Evolutionary conservation across 2,329 filamentous ascomycete species (phyloP), one percentile per base, ranked within the genome.

Genomic region (Paecilomyces formosus): DNA sequence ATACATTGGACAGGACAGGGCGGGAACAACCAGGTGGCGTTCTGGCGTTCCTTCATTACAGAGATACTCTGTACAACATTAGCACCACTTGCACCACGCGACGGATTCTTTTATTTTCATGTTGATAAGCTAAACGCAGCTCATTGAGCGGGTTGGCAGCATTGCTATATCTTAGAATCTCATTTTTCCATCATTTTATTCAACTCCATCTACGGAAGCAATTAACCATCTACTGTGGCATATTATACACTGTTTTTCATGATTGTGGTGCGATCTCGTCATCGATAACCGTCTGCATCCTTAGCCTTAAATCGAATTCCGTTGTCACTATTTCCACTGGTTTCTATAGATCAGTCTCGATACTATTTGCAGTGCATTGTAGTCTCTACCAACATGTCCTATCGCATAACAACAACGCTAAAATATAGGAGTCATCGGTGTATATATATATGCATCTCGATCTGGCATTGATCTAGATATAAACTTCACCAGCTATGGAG

Each of bases 71-170:
- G 39, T 45, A 45, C 39, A 45, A 21, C 5, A 45, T 45, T 21
- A 21, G 39, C 39, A 18, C 28, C 2, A 53, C 28, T 6, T 53
- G n/a, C n/a, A 7, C 13, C n/a, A 8, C 5, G 6, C 6, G 3
- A 6, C n/a, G 13, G 13, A 15, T 39, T 39, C 13, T 35, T 35
- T 39, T n/a, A 30, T 61, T 26, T 57, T 45, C 35, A 55, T 53
- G 52, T 64, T 31, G 59, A 64, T 61, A 62, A 58, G 18, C 31
- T 51, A 22, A 54, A 52, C 26, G 62, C 58, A 6, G 62, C 55
- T 45, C 39, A 45, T 21, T 45, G 39, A 45, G 39, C 39, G 39
- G 15, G 18, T n/a, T 45, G n/a, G 7, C 39, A 45, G 39, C 39
- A 45, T 45, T 18, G n/a, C 39, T 45, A 7, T 45, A 45, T 45